These are phyloP conservation scores for Lithocarpus polystachyus DNA, from an alignment of 306 rosid species.

Conservation along the genomic window DNA sequence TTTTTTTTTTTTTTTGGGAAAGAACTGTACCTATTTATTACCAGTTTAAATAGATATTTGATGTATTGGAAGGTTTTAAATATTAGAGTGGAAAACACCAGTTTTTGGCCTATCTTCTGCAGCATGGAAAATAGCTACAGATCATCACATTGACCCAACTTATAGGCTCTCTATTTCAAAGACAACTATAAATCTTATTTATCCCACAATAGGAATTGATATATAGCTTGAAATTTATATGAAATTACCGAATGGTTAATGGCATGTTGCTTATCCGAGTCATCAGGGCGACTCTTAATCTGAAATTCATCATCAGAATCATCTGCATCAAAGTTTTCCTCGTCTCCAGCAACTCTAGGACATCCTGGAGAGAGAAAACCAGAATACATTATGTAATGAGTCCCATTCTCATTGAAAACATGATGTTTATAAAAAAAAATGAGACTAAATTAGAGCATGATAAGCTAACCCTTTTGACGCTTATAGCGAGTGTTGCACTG, in stretches of 20 bases:
- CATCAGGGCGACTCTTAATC: constrained; percentile 40
- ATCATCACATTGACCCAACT: not conserved
- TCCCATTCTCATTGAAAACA: not conserved
- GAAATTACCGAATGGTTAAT: constrained; percentile 45
- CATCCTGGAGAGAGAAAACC: constrained; percentile 46
- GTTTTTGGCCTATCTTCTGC: not conserved
- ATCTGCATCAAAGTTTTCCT: constrained; percentile 66
- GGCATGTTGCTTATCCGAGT: constrained; percentile 28
- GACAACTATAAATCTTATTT: not conserved
- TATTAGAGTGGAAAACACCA: not conserved
- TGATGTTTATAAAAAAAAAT: not conserved
- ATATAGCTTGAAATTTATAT: not conserved
- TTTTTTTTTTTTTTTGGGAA: too few species aligned
- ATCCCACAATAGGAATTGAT: not conserved
- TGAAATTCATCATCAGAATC: constrained; percentile 88
- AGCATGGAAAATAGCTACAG: not conserved
- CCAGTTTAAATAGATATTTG: too few species aligned
- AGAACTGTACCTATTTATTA: too few species aligned
- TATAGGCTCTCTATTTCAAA: too few species aligned
- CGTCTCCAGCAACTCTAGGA: constrained; percentile 88
- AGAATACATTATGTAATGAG: not conserved
- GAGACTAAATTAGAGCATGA: not conserved
- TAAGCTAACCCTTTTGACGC: constrained; percentile 69
- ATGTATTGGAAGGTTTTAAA: not conserved
- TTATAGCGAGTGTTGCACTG: constrained; percentile 87